Evolutionary conservation across 1,284 basidiomycete genomes (phyloP).

Genomic region (Puccinia horiana): DNA sequence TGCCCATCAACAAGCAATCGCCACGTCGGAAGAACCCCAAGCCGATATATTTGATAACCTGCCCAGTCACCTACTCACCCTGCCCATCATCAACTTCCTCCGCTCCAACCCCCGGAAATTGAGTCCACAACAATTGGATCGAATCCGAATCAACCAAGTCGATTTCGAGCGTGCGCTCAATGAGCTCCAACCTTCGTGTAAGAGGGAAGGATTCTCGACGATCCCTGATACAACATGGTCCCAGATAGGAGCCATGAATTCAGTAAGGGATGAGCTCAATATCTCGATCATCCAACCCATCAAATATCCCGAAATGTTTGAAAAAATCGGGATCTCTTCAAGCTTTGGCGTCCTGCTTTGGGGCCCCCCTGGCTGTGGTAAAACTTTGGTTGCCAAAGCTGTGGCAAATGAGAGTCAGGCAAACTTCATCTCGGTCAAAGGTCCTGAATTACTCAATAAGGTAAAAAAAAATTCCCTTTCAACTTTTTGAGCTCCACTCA

Average conservation of each 20-base stretch:
- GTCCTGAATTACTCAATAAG: slow-evolving; percentile 94
- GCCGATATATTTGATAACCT: slow-evolving; percentile 62
- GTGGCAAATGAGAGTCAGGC: slow-evolving; percentile 91
- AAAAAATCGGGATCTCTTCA: slow-evolving; percentile 77
- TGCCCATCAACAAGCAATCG: slow-evolving; percentile 52
- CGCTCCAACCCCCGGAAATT: slow-evolving; percentile 79
- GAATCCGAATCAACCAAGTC: slow-evolving; percentile 73
- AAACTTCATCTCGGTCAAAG: slow-evolving; percentile 97
- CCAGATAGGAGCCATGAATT: slow-evolving; percentile 87
- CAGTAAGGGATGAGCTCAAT: slow-evolving; percentile 83
- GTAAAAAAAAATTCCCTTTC: slow-evolving; percentile 59
- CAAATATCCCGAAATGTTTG: slow-evolving; percentile 82
- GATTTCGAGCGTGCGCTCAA: slow-evolving; percentile 80
- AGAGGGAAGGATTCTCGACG: slow-evolving; percentile 95
- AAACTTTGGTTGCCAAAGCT: slow-evolving; percentile 91
- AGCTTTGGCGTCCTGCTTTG: slow-evolving; percentile 92
- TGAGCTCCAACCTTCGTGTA: slow-evolving; percentile 89
- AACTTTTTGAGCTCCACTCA: not conserved
- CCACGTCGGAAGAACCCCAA: slow-evolving; percentile 55
- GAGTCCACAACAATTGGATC: slow-evolving; percentile 72
- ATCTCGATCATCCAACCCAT: slow-evolving; percentile 98
- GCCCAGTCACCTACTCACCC: slow-evolving; percentile 60
- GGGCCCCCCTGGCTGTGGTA: slow-evolving; percentile 97
- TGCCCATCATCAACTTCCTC: slow-evolving; percentile 86
- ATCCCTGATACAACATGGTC: slow-evolving; percentile 94